Evolutionary conservation across 139 green algal species (phyloP).

Genomic region (Diplosphaera chodatii): DNA sequence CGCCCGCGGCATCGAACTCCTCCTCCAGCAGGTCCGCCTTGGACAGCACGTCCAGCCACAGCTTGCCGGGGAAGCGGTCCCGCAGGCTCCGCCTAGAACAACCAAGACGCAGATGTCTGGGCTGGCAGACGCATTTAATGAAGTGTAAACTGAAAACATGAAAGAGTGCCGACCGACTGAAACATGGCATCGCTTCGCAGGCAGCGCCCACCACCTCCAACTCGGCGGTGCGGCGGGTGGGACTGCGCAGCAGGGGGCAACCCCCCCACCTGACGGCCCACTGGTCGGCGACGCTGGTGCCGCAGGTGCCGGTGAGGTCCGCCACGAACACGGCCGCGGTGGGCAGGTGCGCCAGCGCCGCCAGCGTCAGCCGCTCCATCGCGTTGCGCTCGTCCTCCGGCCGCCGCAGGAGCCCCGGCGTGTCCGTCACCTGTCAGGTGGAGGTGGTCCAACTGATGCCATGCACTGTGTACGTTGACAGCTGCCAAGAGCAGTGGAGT

Average conservation of each 20-base stretch:
- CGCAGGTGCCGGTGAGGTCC: constrained; percentile 90
- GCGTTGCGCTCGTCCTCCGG: constrained; percentile 80
- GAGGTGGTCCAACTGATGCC: too few species aligned
- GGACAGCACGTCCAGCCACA: constrained; percentile 89
- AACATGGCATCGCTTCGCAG: too few species aligned
- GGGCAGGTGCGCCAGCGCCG: constrained; percentile 79
- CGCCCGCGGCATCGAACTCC: constrained; percentile 31
- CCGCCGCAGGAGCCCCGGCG: constrained; percentile 81
- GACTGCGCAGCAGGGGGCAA: too few species aligned
- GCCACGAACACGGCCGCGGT: constrained; percentile 82
- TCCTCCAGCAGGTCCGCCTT: constrained; percentile 84
- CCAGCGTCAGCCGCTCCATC: constrained; percentile 93
- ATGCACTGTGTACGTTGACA: too few species aligned
- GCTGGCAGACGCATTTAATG: too few species aligned
- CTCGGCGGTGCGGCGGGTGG: too few species aligned
- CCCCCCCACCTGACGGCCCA: constrained; percentile 44
- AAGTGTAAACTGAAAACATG: too few species aligned
- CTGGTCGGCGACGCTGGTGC: constrained; percentile 71
- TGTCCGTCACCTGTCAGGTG: constrained; percentile 80
- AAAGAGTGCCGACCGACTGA: too few species aligned
- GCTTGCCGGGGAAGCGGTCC: constrained; percentile 59
- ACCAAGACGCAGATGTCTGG: too few species aligned
- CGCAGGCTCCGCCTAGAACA: constrained; percentile 43
- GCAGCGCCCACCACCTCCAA: too few species aligned
- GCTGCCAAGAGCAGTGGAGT: not conserved